Conservation (phyloP, 495 filamentous ascomycete species). For the Glonium stellatum region DNA sequence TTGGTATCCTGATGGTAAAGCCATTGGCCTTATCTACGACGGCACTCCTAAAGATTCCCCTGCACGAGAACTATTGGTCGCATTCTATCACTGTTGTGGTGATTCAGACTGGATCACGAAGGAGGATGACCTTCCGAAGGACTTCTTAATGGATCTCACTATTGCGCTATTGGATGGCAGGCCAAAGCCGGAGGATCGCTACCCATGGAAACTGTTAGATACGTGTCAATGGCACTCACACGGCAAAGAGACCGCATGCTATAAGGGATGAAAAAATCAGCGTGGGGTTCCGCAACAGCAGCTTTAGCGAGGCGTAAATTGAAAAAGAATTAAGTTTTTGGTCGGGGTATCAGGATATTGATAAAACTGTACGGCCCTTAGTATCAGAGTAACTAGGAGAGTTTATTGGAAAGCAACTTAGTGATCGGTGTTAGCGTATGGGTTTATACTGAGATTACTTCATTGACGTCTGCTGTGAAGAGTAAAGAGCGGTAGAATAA, state of each 20-base stretch:
- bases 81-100: neutral
- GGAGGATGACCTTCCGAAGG: neutral
- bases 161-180: neutral
- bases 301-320: too few relatives aligned
- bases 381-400: too few relatives aligned
- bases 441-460: too few relatives aligned
- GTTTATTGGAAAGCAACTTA: too few relatives aligned
- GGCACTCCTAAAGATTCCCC: slow-evolving; percentile 1
- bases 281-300: too few relatives aligned
- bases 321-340: too few relatives aligned
- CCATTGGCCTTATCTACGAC: slow-evolving; percentile 1
- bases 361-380: too few relatives aligned
- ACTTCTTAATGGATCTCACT: neutral
- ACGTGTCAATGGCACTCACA: neutral
- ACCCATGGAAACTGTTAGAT: neutral
- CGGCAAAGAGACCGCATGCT: neutral
- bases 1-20: neutral
- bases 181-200: neutral
- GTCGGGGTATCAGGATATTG: too few relatives aligned
- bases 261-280: neutral
- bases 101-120: neutral
- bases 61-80: slow-evolving; percentile 1
- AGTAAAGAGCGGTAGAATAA: too few relatives aligned
- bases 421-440: too few relatives aligned
- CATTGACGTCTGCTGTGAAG: too few relatives aligned